Base-by-base conservation (phyloP, 2,329 filamentous ascomycete species). In the Pyrenophora graminea region DNA sequence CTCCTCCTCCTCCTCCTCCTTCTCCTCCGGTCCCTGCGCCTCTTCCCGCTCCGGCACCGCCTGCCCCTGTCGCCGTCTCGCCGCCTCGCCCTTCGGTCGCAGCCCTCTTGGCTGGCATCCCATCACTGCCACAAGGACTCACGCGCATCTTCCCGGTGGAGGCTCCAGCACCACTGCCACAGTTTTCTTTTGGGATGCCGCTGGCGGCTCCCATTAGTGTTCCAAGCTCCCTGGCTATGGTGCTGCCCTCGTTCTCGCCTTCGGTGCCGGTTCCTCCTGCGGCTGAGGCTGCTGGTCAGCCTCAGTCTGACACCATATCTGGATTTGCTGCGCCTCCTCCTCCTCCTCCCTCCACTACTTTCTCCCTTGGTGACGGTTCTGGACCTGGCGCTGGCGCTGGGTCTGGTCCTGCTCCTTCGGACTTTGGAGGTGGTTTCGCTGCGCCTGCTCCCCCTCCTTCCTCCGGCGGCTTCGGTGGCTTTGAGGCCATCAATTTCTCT, bases 211-310 rank as follows among this genome's bases (percentile, higher is more conserved):
- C 33, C 18, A 39, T 30, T 4, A 27, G 36, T 45, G 43, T 34
- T 39, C 21, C 34, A 34, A 23, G 25, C 25, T 39, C 34, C 25
- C 43, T 45, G 43, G 13, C 34, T 31, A 12, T 45, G 43, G 43
- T 39, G 34, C 43, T 45, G 34, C 43, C 43, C 43, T 34, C 25
- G 23, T 32, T 39, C 43, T 27, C 34, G 13, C 25, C 43, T 18
- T 31, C 34, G 23, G 25, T 39, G 12, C n/a, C 43, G 17, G 34
- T 25, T 17, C 43, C 34, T 13, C 42, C 6, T 19, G 9, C 13
- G 27, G 43, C 34, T 45, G 34, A 34, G 43, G 43, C 43, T 39
- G 43, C 36, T 25, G 32, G 36, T 45, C 37, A 45, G 43, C 34
- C 43, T 34, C 33, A 45, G 34, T 10, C 43, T 31, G 34, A 30